Evolutionary conservation across 345 rosid genomes (phyloP), one percentile per base, ranked within the genome.

Genomic region (Rhizophora apiculata): DNA sequence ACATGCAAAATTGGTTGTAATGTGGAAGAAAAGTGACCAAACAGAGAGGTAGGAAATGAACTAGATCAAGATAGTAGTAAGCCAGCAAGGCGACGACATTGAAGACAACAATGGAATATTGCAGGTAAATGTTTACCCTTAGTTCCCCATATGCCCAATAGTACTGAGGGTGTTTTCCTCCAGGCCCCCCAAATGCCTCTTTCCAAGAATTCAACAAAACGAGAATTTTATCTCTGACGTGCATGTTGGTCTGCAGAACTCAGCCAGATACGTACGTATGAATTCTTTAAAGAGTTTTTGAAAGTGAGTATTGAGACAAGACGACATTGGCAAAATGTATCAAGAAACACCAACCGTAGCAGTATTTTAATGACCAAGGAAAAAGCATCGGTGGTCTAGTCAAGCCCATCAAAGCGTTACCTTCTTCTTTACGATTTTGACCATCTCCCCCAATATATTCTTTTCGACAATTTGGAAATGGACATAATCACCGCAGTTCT

Each of bases 111-210:
- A 80, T 22, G 36, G 64, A 74, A 31, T 49, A 11, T 37, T 63
- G 20, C 15, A 56, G 60, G 22, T 5, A 62, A 36, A 60, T 49
- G 59, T 85, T 82, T 63, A 89, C 99, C 87, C 93, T 83, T 69
- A 96, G 84, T 69, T 96, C 99, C 68, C 89, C 93, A 58, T 85
- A 96, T 37, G 98, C 95, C 80, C 81, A 90, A 74, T 86, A 96
- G 79, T 90, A 96, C 71, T 92, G 97, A 43, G 99, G 87, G 68
- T 85, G 75, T 75, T 86, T 96, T 60, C 96, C 91, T 77, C 89
- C 89, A 1, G 91, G 90, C 73, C 96, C 99, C 19, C 99, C 97
- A 87, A 96, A 96, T 75, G 98, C 98, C 78, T 84, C 94, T 78
- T 90, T 93, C 99, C 99, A 96, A 69, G 97, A 85, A 72, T 96